A percentile compares a stretch with the other conserved stretches of the same genome.
These are phyloP conservation scores for Athelia psychrophila DNA, from an alignment of 1,284 basidiomycete genomes.

Conservation along the genomic window DNA sequence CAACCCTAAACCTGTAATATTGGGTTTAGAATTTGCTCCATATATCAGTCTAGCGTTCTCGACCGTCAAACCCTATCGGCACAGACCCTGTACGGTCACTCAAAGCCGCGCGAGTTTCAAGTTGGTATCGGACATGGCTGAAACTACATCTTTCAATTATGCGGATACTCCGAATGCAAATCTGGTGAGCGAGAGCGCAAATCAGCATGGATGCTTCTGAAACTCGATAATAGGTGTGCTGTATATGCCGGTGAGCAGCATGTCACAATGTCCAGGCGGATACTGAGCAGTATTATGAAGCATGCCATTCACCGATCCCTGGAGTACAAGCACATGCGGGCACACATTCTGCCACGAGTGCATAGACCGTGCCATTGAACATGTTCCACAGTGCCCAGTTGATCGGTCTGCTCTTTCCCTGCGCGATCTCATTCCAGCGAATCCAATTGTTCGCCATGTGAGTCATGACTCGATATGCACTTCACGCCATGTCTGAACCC, in stretches of 20 bases:
- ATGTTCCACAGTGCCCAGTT: constrained; percentile 75
- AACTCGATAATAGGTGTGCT: constrained; percentile 56
- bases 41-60: neutral
- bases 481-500: constrained; percentile 16
- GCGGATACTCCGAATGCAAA: constrained; percentile 55
- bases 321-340: constrained; percentile 67
- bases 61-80: neutral
- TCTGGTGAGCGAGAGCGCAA: constrained; percentile 35
- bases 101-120: neutral
- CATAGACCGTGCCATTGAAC: constrained; percentile 61
- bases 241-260: constrained; percentile 70
- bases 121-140: neutral
- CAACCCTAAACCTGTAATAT: too few species aligned
- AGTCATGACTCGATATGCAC: constrained; percentile 26
- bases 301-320: constrained; percentile 73
- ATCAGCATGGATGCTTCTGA: neutral
- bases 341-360: constrained; percentile 86
- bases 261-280: constrained; percentile 1
- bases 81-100: neutral
- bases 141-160: constrained; percentile 39
- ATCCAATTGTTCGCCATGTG: constrained; percentile 73
- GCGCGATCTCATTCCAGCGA: constrained; percentile 56
- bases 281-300: constrained; percentile 29
- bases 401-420: constrained; percentile 64
- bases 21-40: neutral